A percentile compares a stretch with the other conserved stretches of the same genome.
These are phyloP conservation scores for Glarea lozoyensis DNA, from an alignment of 495 filamentous ascomycete genomes.

Conservation along the genomic window DNA sequence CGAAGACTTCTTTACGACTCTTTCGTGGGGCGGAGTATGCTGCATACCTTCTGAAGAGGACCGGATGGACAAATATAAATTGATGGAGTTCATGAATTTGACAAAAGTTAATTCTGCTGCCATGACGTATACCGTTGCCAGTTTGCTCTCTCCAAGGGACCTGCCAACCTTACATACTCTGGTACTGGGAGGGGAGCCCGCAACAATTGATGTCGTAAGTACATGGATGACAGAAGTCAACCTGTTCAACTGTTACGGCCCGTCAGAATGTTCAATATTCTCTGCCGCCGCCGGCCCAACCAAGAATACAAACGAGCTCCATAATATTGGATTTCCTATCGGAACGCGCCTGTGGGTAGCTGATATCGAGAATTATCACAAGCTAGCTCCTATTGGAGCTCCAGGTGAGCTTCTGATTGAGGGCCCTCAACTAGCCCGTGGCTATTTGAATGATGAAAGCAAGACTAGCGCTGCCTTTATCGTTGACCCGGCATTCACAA, in stretches of 20 bases:
- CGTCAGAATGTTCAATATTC: background rate
- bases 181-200: slow-evolving; percentile 39
- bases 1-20: slow-evolving; percentile 74
- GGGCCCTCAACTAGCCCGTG: slow-evolving; percentile 42
- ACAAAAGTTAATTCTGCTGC: slow-evolving; percentile 25
- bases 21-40: slow-evolving; percentile 50
- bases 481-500: slow-evolving; percentile 12
- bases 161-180: slow-evolving; percentile 34
- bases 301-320: slow-evolving; percentile 25
- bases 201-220: background rate
- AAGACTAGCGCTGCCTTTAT: slow-evolving; percentile 23
- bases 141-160: slow-evolving; percentile 31
- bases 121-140: slow-evolving; percentile 39
- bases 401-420: slow-evolving; percentile 56
- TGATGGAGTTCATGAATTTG: slow-evolving; percentile 23
- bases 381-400: slow-evolving; percentile 45
- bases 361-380: slow-evolving; percentile 40
- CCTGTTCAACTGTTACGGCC: background rate
- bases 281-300: background rate
- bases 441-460: slow-evolving; percentile 32
- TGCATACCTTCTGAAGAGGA: slow-evolving; percentile 38
- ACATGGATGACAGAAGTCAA: background rate
- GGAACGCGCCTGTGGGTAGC: slow-evolving; percentile 42
- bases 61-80: slow-evolving; percentile 19
- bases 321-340: slow-evolving; percentile 20